Conservation (phyloP, 495 filamentous ascomycete genomes). For the Penicillium malachiteum region DNA sequence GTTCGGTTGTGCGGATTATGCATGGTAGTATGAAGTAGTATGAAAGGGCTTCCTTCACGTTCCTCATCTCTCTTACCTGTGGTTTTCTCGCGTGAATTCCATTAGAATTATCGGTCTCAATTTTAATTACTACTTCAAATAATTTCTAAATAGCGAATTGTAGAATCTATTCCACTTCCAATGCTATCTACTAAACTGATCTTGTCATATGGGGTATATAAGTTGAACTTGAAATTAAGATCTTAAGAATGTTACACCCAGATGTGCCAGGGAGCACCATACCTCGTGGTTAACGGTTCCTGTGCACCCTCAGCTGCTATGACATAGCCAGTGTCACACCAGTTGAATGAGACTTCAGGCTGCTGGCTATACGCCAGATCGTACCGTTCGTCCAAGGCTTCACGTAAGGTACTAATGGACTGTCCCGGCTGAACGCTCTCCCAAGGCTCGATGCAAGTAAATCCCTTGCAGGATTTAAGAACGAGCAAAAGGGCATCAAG, state of each 20-base stretch:
- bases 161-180: too few relatives aligned
- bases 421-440: slow-evolving; percentile 54
- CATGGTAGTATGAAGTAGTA: too few relatives aligned
- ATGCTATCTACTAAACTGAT: too few relatives aligned
- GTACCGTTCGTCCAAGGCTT: slow-evolving; percentile 47
- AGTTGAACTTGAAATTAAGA: too few relatives aligned
- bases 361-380: slow-evolving; percentile 58
- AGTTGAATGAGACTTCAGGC: slow-evolving; percentile 49
- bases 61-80: too few relatives aligned
- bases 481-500: slow-evolving; percentile 63
- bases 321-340: slow-evolving; percentile 62
- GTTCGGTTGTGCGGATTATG: too few relatives aligned
- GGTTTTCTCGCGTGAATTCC: too few relatives aligned
- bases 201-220: too few relatives aligned
- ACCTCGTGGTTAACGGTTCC: slow-evolving; percentile 23
- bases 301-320: slow-evolving; percentile 62
- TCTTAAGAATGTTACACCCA: slow-evolving; percentile 23
- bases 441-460: slow-evolving; percentile 60
- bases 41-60: too few relatives aligned
- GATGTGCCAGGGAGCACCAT: slow-evolving; percentile 35
- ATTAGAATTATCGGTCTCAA: too few relatives aligned
- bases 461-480: slow-evolving; percentile 61
- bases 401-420: slow-evolving; percentile 31
- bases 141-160: too few relatives aligned
- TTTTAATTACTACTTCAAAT: too few relatives aligned